Conservation (phyloP, 2,329 filamentous ascomycete species). For the Cryoendolithus antarcticus region DNA sequence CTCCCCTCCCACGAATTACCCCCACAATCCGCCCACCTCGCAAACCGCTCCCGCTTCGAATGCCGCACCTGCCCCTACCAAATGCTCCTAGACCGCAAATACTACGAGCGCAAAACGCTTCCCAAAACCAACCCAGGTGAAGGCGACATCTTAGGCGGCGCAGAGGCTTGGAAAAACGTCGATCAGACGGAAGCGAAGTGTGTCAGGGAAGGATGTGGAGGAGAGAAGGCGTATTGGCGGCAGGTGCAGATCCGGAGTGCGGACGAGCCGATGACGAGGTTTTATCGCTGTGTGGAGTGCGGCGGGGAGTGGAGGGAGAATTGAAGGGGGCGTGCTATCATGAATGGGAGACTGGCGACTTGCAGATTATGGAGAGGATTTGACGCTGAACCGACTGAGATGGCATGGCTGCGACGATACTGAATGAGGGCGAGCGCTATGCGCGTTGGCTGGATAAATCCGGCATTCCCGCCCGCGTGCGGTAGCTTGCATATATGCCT, state of each 20-base stretch:
- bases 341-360: neutral
- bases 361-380: neutral
- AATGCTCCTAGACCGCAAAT: constrained; percentile 64
- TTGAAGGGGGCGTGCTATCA: constrained; percentile 9
- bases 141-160: constrained; percentile 79
- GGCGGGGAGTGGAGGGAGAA: constrained; percentile 34
- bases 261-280: constrained; percentile 96
- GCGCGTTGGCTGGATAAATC: no score
- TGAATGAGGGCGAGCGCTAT: no score
- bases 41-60: constrained; percentile 66
- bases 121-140: constrained; percentile 81
- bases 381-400: no score
- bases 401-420: no score
- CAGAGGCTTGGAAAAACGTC: constrained; percentile 84
- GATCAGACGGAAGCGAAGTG: constrained; percentile 80
- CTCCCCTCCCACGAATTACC: constrained; percentile 24
- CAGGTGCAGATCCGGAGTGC: constrained; percentile 96
- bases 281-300: constrained; percentile 55
- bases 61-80: constrained; percentile 94
- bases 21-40: constrained; percentile 26
- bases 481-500: no score
- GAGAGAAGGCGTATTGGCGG: constrained; percentile 80
- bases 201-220: constrained; percentile 65
- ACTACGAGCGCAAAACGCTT: constrained; percentile 70
- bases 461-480: no score